Evolutionary conservation across 1,284 basidiomycete genomes (phyloP), one percentile per base, ranked within the genome.

Genomic region (Volvariella volvacea): DNA sequence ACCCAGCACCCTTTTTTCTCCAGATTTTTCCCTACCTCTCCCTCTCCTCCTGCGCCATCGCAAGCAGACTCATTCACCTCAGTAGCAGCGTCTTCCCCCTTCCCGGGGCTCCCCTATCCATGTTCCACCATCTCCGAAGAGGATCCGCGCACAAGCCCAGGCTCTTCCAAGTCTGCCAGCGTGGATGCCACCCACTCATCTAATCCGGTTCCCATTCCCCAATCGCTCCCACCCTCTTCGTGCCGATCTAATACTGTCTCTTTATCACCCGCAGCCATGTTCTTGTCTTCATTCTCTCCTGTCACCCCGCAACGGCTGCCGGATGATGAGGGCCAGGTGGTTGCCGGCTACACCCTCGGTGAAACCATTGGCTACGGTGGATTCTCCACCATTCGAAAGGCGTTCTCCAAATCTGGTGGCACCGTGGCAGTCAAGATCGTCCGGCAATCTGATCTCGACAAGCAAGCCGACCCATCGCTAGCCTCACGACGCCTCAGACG

Each of bases 371-470:
- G 89, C 14, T 73, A 79, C 44, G 93, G 94, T 4, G 89, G 83
- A 6, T 92, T 92, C 60, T 92, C 90, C n/a, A 82, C 80, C 34
- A 89, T 97, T 40, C 72, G 88, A 37, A 77, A 80, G 32, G 92
- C 84, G 1, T 76, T 65, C 12, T 81, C 86, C 9, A 57, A 73
- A 4, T 74, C 76, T n/a, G 86, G 85, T 10, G 79, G 77, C 42
- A 65, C 75, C 3, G 80, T 88, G 22, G 91, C 91, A 2, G 81
- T 92, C 61, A 92, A 93, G 63, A 88, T 92, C 53, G 79, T 93
- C 28, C 73, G 73, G 17, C 71, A 70, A 39, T 64, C 74, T 22
- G 75, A 80, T 47, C 52, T 78, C 36, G 66, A 68, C 52, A 72
- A 73, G 48, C 72, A 78, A 47, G 60, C 62, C 7, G 65, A 80